Evolutionary conservation across 345 rosid species (phyloP), one percentile per base, ranked within the genome.

Genomic region (Citrus inodora): DNA sequence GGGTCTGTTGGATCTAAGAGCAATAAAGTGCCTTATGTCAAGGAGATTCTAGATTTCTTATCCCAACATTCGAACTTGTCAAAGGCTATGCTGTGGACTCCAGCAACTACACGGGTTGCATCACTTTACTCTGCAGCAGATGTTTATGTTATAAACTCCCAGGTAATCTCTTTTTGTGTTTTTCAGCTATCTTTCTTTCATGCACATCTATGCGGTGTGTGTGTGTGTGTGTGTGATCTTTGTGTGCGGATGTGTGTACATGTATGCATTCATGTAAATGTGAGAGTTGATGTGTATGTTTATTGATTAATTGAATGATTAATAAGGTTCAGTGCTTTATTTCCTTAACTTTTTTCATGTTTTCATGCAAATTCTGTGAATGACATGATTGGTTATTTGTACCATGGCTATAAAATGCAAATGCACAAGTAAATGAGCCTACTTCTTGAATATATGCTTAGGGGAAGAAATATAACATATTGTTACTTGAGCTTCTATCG

Each of bases 1-100:
- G 99, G 99, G 71, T 95, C 99, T 62, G 97, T 95, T 80, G 99
- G 98, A 77, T 95, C 98, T 28, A 95, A 95, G 85, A 95, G 99
- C 91, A 95, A 93, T 84, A 95, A 95, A 84, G 87, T 91, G 72
- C 90, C 82, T 72, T 95, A 92, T 24, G 89, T 95, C 70, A 88
- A 93, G 75, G 99, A 90, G 82, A 88, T 90, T 66, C 80, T 92
- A 71, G 83, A 85, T 32, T 86, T 86, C 84, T n/a, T 91, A 74
- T 89, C 94, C 46, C 81, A 66, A 85, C 89, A 91, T 79, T 75
- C 84, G 53, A 93, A 91, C 82, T 83, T 93, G 83, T 92, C 95
- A 30, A 86, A 67, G 67, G 91, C 94, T 4, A 84, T 89, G 75
- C 81, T 93, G 60, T 95, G 98, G 98, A 90, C 97, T 70, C 91